A percentile compares a stretch with the other conserved stretches of the same genome.
phyloP scores from a whole-genome alignment of 2,329 filamentous ascomycete genomes.

The Fusarium sp. region DNA sequence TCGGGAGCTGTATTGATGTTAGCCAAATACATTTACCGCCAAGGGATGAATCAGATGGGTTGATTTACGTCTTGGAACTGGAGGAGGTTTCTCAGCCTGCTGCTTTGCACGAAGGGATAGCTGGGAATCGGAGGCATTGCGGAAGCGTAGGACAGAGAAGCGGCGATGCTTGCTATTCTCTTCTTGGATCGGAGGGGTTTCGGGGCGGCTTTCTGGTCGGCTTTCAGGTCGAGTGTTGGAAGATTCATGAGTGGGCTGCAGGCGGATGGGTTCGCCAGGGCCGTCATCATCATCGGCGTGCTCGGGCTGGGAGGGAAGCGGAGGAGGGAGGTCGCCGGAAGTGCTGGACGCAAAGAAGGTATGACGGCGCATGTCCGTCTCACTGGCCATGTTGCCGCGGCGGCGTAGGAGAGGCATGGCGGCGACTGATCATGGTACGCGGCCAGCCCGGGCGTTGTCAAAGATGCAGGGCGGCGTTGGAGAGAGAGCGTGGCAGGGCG shows the following conservation, averaged over 20 bases:
- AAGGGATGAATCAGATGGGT: conserved; percentile 20
- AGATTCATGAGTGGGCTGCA: conserved; percentile 46
- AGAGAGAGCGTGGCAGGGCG: conserved; percentile 34
- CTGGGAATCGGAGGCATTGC: conserved; percentile 94
- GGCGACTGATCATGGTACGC: conserved; percentile 59
- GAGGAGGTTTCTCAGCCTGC: conserved; percentile 72
- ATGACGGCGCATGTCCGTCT: conserved; percentile 72
- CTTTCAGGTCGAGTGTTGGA: conserved; percentile 36
- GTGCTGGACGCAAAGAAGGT: conserved; percentile 56
- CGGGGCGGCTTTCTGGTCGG: conserved; percentile 17
- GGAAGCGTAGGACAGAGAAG: conserved; percentile 84
- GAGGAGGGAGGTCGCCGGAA: conserved; percentile 48
- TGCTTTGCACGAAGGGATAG: conserved; percentile 83
- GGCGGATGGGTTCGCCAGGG: conserved; percentile 36
- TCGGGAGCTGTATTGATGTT: conserved; percentile 67
- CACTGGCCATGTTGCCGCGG: conserved; percentile 73
- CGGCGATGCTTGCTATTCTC: conserved; percentile 71
- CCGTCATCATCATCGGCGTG: conserved; percentile 38
- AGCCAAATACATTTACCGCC: conserved; percentile 29
- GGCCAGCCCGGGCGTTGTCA: conserved; percentile 45
- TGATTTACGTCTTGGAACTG: conserved; percentile 71
- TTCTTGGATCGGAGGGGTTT: conserved; percentile 66
- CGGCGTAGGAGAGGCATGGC: conserved; percentile 75
- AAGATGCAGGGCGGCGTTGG: conserved; percentile 34
- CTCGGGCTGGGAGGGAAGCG: conserved; percentile 42